Evolutionary conservation across 2,329 filamentous ascomycete species (phyloP), one percentile per base, ranked within the genome.

Genomic region (Colletotrichum echinochloae): DNA sequence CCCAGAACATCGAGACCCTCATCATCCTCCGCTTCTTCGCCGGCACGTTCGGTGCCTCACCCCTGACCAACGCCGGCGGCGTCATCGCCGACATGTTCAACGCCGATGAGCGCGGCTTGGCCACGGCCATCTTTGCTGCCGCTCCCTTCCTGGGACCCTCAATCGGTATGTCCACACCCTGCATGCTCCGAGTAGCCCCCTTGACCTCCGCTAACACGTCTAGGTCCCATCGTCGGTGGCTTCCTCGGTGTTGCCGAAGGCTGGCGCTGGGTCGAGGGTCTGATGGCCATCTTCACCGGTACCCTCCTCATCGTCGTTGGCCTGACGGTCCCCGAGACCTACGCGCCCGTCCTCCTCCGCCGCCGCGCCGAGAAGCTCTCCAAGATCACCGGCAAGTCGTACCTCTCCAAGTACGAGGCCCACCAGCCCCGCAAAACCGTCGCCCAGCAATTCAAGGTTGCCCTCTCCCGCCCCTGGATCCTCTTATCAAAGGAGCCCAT

Each of bases 401-500:
- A 79, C 64, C 64, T 78, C 16, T 77, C 74, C 0, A 67, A 49
- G 3, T 83, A 88, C 87, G 63, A 85, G 84, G 72, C 77, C 86
- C 67, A 86, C 89, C 72, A 83, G 86, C 41, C 66, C 9, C 72
- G 64, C 41, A 74, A 65, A 20, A 72, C 73, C 0, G 39, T 74
- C 4, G 23, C 87, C 9, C 88, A 87, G 39, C 87, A 88, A 81
- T 73, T 89, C 6, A 73, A 69, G 62, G 54, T 26, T 11, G 75
- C 74, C 0, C 79, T 62, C 83, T 85, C 20, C 60, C 85, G 91
- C 3, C 91, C 92, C 1, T 92, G 91, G 89, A 82, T 91, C 55
- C 84, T 94, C 62, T 85, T 94, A 9, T 91, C 93, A 82, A 82
- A 82, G 66, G 91, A 94, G 76, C 91, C 91, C 2, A 93, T 93